Evolutionary conservation across 805 yeast genomes (phyloP).

Genomic region (Wickerhamiella brachini): DNA sequence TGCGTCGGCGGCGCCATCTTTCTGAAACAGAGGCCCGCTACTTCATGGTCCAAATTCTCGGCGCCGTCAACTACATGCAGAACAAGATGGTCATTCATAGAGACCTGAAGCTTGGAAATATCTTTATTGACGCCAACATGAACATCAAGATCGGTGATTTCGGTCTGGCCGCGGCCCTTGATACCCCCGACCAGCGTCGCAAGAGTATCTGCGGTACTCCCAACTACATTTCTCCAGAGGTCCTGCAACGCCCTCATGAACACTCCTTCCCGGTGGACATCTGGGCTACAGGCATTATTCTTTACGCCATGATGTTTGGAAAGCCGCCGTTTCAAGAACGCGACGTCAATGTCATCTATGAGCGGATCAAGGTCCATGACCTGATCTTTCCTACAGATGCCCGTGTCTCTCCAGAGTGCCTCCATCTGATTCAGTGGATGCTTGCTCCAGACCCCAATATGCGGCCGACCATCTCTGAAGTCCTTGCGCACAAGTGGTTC

Average conservation of each 20-base stretch:
- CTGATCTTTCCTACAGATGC: slow-evolving; percentile 38
- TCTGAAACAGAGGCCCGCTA: slow-evolving; percentile 85
- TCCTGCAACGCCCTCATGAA: slow-evolving; percentile 51
- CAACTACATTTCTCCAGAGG: slow-evolving; percentile 97
- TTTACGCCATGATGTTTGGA: slow-evolving; percentile 82
- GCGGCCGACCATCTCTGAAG: slow-evolving; percentile 71
- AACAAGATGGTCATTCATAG: slow-evolving; percentile 86
- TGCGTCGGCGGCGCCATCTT: slow-evolving; percentile 69
- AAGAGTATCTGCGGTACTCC: slow-evolving; percentile 98
- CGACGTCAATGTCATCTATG: slow-evolving; percentile 84
- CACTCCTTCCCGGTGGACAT: slow-evolving; percentile 92
- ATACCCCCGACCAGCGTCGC: slow-evolving; percentile 56
- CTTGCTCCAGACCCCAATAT: slow-evolving; percentile 62
- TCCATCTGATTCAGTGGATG: slow-evolving; percentile 47
- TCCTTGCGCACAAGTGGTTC: slow-evolving; percentile 77
- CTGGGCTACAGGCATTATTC: slow-evolving; percentile 97
- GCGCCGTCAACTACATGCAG: slow-evolving; percentile 89
- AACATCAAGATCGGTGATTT: slow-evolving; percentile 94
- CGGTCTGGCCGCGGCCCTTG: slow-evolving; percentile 93
- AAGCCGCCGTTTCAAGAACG: slow-evolving; percentile 97
- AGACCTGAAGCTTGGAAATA: slow-evolving; percentile 90
- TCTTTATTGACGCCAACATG: slow-evolving; percentile 88
- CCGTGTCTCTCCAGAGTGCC: slow-evolving; percentile 54
- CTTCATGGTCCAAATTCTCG: slow-evolving; percentile 83
- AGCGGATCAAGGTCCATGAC: slow-evolving; percentile 74